phyloP scores from a whole-genome alignment of 2,329 filamentous ascomycete species.

The Paecilomyces variotii region DNA sequence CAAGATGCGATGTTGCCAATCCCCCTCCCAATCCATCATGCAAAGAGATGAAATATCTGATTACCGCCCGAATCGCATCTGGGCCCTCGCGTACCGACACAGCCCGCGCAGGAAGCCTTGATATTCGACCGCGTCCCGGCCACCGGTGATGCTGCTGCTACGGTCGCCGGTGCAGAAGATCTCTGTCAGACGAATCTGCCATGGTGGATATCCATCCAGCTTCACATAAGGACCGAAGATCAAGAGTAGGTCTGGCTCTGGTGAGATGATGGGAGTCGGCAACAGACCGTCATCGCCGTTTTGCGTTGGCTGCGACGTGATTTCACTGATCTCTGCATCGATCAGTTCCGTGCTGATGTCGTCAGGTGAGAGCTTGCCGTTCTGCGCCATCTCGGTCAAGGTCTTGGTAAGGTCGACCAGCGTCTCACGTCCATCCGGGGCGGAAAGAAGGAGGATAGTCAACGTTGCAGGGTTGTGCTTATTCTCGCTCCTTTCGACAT shows the following conservation, averaged over 20 bases:
- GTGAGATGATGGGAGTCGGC: slow-evolving; percentile 51
- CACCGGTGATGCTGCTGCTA: slow-evolving; percentile 26
- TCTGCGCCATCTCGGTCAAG: slow-evolving; percentile 88
- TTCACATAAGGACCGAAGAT: slow-evolving; percentile 78
- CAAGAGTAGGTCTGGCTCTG: slow-evolving; percentile 82
- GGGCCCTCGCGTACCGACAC: slow-evolving; percentile 74
- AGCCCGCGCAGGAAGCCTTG: slow-evolving; percentile 84
- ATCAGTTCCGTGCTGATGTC: slow-evolving; percentile 83
- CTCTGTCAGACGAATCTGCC: slow-evolving; percentile 91
- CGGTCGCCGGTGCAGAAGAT: slow-evolving; percentile 61
- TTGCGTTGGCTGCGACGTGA: slow-evolving; percentile 25
- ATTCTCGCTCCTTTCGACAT: slow-evolving; percentile 8
- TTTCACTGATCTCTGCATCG: slow-evolving; percentile 73
- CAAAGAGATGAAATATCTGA: background rate
- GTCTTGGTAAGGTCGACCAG: slow-evolving; percentile 94
- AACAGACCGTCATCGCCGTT: slow-evolving; percentile 4
- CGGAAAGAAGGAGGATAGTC: slow-evolving; percentile 70
- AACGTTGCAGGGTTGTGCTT: slow-evolving; percentile 29
- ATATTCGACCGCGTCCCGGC: slow-evolving; percentile 62
- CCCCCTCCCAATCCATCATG: background rate
- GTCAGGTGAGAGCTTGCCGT: slow-evolving; percentile 67
- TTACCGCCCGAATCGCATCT: slow-evolving; percentile 72
- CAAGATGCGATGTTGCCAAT: background rate
- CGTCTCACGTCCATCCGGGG: slow-evolving; percentile 83
- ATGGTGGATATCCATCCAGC: slow-evolving; percentile 87